These are phyloP conservation scores for Russula virescens DNA, from an alignment of 768 basidiomycete species.

Conservation along the genomic window DNA sequence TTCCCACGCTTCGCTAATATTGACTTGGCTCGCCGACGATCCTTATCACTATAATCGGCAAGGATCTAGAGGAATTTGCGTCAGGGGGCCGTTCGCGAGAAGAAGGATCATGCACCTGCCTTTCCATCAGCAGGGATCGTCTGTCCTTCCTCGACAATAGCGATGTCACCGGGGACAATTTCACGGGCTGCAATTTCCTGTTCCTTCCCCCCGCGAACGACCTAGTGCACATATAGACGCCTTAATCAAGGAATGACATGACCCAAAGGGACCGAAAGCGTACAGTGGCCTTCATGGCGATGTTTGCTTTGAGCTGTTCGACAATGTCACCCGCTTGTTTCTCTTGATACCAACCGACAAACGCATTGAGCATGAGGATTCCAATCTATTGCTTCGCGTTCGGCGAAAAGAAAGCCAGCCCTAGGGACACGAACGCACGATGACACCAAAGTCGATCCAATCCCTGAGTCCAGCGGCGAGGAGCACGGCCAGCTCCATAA, in stretches of 20 bases:
- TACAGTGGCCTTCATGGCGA: slow-evolving; percentile 37
- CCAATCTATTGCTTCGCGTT: slow-evolving; percentile 29
- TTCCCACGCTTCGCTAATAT: not conserved
- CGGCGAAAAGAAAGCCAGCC: not conserved
- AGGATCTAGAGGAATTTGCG: slow-evolving; percentile 31
- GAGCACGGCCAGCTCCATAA: slow-evolving; percentile 45
- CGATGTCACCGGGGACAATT: slow-evolving; percentile 41
- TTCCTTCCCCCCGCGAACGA: slow-evolving; percentile 39
- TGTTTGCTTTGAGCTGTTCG: slow-evolving; percentile 43
- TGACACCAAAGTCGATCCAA: slow-evolving; percentile 48
- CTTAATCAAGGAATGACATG: not conserved
- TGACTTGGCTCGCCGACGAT: not conserved
- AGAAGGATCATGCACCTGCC: slow-evolving; percentile 21
- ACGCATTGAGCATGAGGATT: slow-evolving; percentile 39
- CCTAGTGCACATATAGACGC: slow-evolving; percentile 3
- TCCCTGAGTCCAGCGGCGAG: slow-evolving; percentile 41
- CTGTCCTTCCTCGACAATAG: slow-evolving; percentile 39
- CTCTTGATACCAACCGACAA: slow-evolving; percentile 43
- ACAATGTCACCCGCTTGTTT: slow-evolving; percentile 48
- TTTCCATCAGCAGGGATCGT: slow-evolving; percentile 44
- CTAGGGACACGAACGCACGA: slow-evolving; percentile 29
- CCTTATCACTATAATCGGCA: slow-evolving; percentile 11
- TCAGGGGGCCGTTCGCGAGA: not conserved
- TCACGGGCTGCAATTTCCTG: slow-evolving; percentile 41
- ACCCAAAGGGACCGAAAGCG: not conserved